Base-by-base conservation (phyloP, 306 rosid genomes). In the Sphenostylis stenocarpa region DNA sequence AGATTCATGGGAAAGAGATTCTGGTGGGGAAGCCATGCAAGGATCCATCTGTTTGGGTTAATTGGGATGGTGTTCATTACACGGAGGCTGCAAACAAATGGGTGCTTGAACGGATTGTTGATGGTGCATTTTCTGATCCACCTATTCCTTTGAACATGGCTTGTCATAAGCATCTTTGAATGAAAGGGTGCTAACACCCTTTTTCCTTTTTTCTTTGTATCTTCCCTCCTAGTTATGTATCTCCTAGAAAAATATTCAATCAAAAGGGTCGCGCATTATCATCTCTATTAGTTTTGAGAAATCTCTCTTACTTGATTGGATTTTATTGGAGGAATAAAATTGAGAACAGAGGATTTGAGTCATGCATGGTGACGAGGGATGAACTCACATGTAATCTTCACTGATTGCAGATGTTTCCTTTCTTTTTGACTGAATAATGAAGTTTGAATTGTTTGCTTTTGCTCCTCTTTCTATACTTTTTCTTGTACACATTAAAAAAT, bases 41-140 rank as follows among this genome's bases (percentile, higher is more conserved):
- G 31, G 77, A 94, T 77, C 98, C 97, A 19, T 76, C 85, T 6
- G 89, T 78, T 62, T 33, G 51, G 85, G 71, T 89, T 28, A 90
- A 34, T 44, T 94, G 98, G 98, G 96, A 94, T 16, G 96, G 97
- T 24, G 84, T 79, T 26, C 98, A 94, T 67, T 91, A 45, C 76
- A 94, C 98, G 0, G 76, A 91, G 58, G 94, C 90, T 1, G 96
- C 95, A 34, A 94, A 94, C 75, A 83, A 80, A 61, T 87, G 90
- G 91, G 87, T 90, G 44, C 87, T 91, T 72, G 84, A 84, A 2
- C 85, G 75, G 6, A 91, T 90, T 12, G 84, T 77, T 11, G 78
- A 77, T 26, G 97, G 96, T 49, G 84, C 89, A n/a, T 82, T 83
- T 80, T 89, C 93, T 9, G 93, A 91, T 70, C 97, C 98, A 43